A percentile compares a stretch with the other conserved stretches of the same genome.
These are phyloP conservation scores for Phyllosticta citrichinensis DNA, from an alignment of 2,329 filamentous ascomycete species.

Conservation along the genomic window DNA sequence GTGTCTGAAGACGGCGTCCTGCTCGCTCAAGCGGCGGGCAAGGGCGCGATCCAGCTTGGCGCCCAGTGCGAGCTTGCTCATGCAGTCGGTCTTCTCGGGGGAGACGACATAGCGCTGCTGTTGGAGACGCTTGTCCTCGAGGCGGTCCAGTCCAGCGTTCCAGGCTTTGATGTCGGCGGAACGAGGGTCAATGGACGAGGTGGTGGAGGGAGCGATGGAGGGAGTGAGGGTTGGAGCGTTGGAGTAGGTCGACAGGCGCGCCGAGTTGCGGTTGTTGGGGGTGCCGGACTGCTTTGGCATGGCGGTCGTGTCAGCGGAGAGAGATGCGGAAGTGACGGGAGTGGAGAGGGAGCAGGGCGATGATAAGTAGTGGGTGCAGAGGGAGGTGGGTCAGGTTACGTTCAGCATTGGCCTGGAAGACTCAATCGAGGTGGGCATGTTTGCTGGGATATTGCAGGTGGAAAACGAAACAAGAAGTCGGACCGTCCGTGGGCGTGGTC, in stretches of 20 bases:
- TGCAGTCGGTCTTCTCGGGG: conserved; percentile 68
- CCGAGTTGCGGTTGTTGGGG: conserved; percentile 23
- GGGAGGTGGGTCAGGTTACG: conserved; percentile 24
- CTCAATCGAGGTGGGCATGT: conserved; percentile 30
- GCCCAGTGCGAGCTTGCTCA: conserved; percentile 78
- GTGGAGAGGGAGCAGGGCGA: conserved; percentile 18
- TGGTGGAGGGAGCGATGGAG: conserved; percentile 36
- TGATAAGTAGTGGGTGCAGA: conserved; percentile 7
- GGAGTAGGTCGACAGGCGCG: conserved; percentile 42
- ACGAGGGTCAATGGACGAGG: conserved; percentile 36
- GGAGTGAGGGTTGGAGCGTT: conserved; percentile 40
- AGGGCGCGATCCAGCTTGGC: conserved; percentile 86
- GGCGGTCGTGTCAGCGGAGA: not conserved
- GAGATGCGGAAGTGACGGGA: conserved; percentile 3
- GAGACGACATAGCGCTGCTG: conserved; percentile 72
- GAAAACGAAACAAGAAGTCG: not conserved
- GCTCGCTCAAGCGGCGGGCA: conserved; percentile 72
- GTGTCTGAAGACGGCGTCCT: conserved; percentile 70
- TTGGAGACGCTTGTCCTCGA: conserved; percentile 78
- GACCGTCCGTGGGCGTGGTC: not conserved
- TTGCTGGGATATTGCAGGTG: not conserved
- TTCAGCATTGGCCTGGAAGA: conserved; percentile 31
- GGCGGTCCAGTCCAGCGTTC: conserved; percentile 69
- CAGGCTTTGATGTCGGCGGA: conserved; percentile 62
- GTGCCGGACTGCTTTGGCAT: conserved; percentile 16